phyloP scores from a whole-genome alignment of 495 filamentous ascomycete species.

The Pyronema omphalodes region DNA sequence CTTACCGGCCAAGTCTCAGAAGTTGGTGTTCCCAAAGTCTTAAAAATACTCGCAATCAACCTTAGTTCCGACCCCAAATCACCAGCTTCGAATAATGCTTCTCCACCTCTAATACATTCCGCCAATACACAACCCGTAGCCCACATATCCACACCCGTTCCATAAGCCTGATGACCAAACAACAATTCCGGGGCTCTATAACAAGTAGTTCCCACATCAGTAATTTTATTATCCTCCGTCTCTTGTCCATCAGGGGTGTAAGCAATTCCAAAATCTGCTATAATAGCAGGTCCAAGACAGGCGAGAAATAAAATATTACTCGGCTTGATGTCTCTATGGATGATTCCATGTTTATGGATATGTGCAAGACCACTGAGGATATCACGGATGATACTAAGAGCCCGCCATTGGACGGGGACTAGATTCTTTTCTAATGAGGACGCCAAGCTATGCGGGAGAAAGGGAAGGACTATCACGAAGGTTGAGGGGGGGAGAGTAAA shows the following conservation, averaged over 20 bases:
- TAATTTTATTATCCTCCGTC: slow-evolving; percentile 49
- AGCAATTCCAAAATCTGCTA: slow-evolving; percentile 84
- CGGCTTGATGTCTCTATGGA: slow-evolving; percentile 90
- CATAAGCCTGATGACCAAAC: slow-evolving; percentile 65
- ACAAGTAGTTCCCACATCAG: slow-evolving; percentile 80
- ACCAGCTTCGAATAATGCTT: slow-evolving; percentile 62
- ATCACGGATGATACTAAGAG: neutral
- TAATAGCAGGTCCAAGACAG: slow-evolving; percentile 40
- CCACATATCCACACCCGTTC: slow-evolving; percentile 65
- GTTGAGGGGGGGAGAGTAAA: slow-evolving; percentile 52
- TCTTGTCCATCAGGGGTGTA: slow-evolving; percentile 52
- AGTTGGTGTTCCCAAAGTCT: slow-evolving; percentile 68
- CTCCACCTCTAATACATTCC: slow-evolving; percentile 35
- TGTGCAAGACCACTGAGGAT: slow-evolving; percentile 38
- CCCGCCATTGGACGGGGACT: slow-evolving; percentile 27
- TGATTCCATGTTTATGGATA: slow-evolving; percentile 54
- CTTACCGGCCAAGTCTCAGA: slow-evolving; percentile 49
- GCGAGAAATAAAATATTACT: slow-evolving; percentile 64
- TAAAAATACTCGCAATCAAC: slow-evolving; percentile 77
- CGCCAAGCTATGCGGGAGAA: slow-evolving; percentile 52
- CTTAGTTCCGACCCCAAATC: slow-evolving; percentile 84
- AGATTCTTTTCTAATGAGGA: slow-evolving; percentile 33
- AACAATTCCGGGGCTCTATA: slow-evolving; percentile 83
- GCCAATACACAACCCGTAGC: slow-evolving; percentile 70
- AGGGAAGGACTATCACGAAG: slow-evolving; percentile 69